phyloP scores from a whole-genome alignment of 2,329 filamentous ascomycete species.

The Triangularia setosa region DNA sequence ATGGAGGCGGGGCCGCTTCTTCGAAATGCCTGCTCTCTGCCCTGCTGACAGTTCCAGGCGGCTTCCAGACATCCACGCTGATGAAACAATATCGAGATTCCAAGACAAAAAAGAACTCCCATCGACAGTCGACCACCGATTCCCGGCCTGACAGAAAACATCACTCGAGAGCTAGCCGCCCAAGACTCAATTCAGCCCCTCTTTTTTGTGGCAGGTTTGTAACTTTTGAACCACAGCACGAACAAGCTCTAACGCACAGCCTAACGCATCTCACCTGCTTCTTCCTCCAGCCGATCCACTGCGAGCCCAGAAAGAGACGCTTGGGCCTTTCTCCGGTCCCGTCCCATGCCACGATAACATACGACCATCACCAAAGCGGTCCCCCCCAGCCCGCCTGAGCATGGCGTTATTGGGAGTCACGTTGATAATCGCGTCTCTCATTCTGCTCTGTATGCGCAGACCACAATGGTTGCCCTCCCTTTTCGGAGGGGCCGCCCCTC shows the following conservation, averaged over 20 bases:
- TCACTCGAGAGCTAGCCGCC: not conserved
- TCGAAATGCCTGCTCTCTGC: not conserved
- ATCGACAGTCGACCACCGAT: not conserved
- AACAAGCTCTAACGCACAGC: conserved; percentile 2
- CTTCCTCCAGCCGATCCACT: conserved; percentile 6
- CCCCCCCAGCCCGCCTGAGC: conserved; percentile 14
- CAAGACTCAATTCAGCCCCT: too few relatives aligned
- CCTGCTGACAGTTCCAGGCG: not conserved
- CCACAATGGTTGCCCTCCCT: conserved; percentile 47
- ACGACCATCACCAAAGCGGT: conserved; percentile 19
- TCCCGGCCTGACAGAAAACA: too few relatives aligned
- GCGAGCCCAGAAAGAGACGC: not conserved
- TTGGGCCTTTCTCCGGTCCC: conserved; percentile 2
- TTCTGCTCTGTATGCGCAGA: conserved; percentile 53
- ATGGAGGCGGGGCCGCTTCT: conserved; percentile 4
- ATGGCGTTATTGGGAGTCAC: conserved; percentile 60
- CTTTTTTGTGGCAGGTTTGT: too few relatives aligned
- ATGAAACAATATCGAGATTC: conserved; percentile 1
- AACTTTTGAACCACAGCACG: not conserved
- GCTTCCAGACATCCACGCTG: not conserved
- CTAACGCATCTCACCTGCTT: conserved; percentile 3
- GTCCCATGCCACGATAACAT: conserved; percentile 12
- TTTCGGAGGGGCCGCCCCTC: conserved; percentile 28
- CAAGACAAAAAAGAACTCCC: not conserved
- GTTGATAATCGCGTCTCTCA: conserved; percentile 58